Percentiles rank a stretch among this genome's conserved stretches.
Evolutionary conservation across 371 early-diverging fungal species (phyloP).

Genomic region (Homolaphlyctis polyrhiza): DNA sequence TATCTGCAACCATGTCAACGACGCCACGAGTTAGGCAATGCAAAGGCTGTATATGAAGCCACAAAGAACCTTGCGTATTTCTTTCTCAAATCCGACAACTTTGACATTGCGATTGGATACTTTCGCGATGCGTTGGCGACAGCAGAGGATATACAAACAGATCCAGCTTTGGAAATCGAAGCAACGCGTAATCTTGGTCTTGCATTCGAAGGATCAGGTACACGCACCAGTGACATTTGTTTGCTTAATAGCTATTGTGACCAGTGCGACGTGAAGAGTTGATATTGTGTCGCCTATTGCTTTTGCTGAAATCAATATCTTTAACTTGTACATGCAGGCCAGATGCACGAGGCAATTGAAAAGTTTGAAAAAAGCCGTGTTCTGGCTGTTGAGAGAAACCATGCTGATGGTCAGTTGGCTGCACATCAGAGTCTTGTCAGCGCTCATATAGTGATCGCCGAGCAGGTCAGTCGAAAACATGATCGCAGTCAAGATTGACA

Average conservation of each 20-base stretch:
- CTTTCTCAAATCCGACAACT: slow-evolving; percentile 13
- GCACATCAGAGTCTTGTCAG: slow-evolving; percentile 23
- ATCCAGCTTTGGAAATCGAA: slow-evolving; percentile 21
- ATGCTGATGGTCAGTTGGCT: slow-evolving; percentile 15
- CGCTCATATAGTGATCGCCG: slow-evolving; percentile 26
- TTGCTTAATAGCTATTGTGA: too few species aligned
- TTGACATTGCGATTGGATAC: slow-evolving; percentile 16
- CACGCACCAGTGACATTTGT: background rate
- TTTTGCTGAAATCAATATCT: too few species aligned
- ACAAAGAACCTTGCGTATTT: slow-evolving; percentile 24
- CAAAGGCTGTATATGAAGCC: slow-evolving; percentile 20
- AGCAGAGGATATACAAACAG: slow-evolving; percentile 11
- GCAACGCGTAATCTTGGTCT: slow-evolving; percentile 21
- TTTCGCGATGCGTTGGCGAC: slow-evolving; percentile 22
- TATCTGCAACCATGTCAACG: background rate
- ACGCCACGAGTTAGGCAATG: too few species aligned
- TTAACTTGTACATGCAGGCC: slow-evolving; percentile 7
- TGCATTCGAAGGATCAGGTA: slow-evolving; percentile 24
- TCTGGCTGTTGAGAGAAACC: slow-evolving; percentile 15
- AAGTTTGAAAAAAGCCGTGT: slow-evolving; percentile 23
- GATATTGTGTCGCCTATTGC: too few species aligned
- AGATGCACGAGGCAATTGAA: slow-evolving; percentile 20
- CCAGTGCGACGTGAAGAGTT: too few species aligned
- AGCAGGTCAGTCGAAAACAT: slow-evolving; percentile 24
- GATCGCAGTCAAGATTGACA: too few species aligned